These are phyloP conservation scores for Gastrodia elata DNA, from an alignment of 106 monocot species.

Conservation along the genomic window DNA sequence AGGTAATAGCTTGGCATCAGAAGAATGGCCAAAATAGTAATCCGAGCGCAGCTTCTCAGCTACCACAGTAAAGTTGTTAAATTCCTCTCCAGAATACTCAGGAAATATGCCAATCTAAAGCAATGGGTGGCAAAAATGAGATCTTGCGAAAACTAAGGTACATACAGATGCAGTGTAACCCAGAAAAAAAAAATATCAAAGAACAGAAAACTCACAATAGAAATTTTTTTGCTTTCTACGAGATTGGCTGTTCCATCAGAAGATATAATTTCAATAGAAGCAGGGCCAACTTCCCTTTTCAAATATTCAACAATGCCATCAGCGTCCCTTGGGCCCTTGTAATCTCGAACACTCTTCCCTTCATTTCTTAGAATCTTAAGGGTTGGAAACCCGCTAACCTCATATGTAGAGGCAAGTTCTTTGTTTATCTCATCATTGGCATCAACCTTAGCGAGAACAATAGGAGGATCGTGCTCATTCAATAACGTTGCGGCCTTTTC, in stretches of 20 bases:
- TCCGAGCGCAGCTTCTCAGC: slow-evolving; percentile 75
- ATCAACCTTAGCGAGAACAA: slow-evolving; percentile 89
- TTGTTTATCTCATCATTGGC: slow-evolving; percentile 62
- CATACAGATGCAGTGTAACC: no score
- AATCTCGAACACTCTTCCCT: slow-evolving; percentile 64
- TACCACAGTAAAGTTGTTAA: slow-evolving; percentile 48
- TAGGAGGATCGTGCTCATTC: slow-evolving; percentile 63
- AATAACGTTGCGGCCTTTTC: slow-evolving; percentile 77
- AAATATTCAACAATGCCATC: slow-evolving; percentile 86
- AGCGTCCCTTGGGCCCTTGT: slow-evolving; percentile 85
- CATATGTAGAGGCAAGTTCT: slow-evolving; percentile 57
- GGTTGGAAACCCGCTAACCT: slow-evolving; percentile 71
- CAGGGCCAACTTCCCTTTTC: slow-evolving; percentile 77
- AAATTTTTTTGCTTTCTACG: slow-evolving; percentile 56
- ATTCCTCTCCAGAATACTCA: slow-evolving; percentile 63
- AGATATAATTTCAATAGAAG: slow-evolving; percentile 72
- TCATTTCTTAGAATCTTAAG: slow-evolving; percentile 75
- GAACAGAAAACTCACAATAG: slow-evolving; percentile 45
- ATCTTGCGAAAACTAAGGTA: not conserved
- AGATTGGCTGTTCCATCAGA: slow-evolving; percentile 35
- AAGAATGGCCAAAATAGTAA: slow-evolving; percentile 75
- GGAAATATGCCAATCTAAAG: slow-evolving; percentile 75
- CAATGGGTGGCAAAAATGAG: slow-evolving; percentile 4
- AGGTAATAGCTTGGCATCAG: slow-evolving; percentile 72
- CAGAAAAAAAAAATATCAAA: not conserved